Percentiles rank a stretch among this genome's conserved stretches.
Conservation (phyloP, 352 stramenopile species). For the Phytophthora melonis region DNA sequence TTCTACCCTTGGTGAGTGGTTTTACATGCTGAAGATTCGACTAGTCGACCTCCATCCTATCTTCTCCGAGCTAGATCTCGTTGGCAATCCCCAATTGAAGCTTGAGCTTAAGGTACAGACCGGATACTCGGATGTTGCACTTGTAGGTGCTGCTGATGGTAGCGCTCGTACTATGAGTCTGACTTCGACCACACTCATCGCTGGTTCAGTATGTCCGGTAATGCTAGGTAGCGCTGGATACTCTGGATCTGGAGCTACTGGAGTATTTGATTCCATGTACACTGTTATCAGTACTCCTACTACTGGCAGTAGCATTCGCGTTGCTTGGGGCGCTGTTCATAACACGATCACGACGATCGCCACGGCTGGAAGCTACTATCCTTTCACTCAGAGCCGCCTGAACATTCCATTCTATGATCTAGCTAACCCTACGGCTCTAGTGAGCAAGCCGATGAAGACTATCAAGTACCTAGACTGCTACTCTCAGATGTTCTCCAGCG, state of each 20-base stretch:
- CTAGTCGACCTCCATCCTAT: neutral
- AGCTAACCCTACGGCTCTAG: slow-evolving; percentile 25
- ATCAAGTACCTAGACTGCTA: no score
- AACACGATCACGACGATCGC: neutral
- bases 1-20: neutral
- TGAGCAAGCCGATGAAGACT: slow-evolving; percentile 38
- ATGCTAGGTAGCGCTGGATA: neutral
- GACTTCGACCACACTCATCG: no score
- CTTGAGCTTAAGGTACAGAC: neutral
- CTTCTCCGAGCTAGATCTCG: neutral
- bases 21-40: neutral
- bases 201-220: no score
- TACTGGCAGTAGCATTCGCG: no score
- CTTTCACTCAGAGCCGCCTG: neutral
- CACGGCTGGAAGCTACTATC: neutral
- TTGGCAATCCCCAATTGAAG: neutral
- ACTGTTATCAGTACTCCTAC: no score
- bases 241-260: no score
- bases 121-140: no score
- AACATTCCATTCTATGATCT: slow-evolving; percentile 48
- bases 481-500: slow-evolving; percentile 27
- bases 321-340: neutral
- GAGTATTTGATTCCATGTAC: no score
- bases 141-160: neutral
- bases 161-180: neutral